Evolutionary conservation across 306 rosid genomes (phyloP), one percentile per base, ranked within the genome.

Genomic region (Canavalia gladiata): DNA sequence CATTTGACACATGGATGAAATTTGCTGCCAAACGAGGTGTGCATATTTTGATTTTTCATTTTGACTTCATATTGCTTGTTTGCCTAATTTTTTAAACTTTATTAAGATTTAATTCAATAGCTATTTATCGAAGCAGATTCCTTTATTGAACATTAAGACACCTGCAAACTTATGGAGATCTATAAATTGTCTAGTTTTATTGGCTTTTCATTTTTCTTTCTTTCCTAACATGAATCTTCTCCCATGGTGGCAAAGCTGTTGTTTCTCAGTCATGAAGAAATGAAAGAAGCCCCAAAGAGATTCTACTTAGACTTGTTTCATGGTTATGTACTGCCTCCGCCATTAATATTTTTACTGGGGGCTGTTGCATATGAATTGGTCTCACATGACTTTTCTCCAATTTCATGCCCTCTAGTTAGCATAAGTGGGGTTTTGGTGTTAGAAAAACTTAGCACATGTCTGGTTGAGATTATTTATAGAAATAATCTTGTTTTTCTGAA

Each of bases 11-110:
- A 45, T 92, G 90, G 97, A 90, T 94, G 94, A 81, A 87, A 25
- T 91, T 90, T 70, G 96, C 98, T 87, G 85, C 96, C 33, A 95
- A 87, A 81, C 89, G 84, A 84, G 98, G 99, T 63, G 72, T 37
- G 9, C 46, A 54, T 43, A 37, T 67, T 63, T 55, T 37, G 54
- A 43, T 51, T 65, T 79, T 72, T 47, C 60, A 67, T 74, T 51
- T 82, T 68, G 11, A 56, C 34, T 46, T 75, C 10, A 62, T 66
- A 45, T 77, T 72, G 2, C 12, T 72, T 72, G 11, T 42, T 33
- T 63, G 43, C 52, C 68, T 56, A 56, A 51, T 65, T 58, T 78
- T 63, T 9, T 12, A 8, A 33, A 34, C 39, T 59, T 68, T 68
- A 41, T 78, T 67, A 34, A 79, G 65, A 50, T 75, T 30, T 68